These are phyloP conservation scores for Fusarium penzigii DNA, from an alignment of 2,329 filamentous ascomycete species.

Conservation along the genomic window DNA sequence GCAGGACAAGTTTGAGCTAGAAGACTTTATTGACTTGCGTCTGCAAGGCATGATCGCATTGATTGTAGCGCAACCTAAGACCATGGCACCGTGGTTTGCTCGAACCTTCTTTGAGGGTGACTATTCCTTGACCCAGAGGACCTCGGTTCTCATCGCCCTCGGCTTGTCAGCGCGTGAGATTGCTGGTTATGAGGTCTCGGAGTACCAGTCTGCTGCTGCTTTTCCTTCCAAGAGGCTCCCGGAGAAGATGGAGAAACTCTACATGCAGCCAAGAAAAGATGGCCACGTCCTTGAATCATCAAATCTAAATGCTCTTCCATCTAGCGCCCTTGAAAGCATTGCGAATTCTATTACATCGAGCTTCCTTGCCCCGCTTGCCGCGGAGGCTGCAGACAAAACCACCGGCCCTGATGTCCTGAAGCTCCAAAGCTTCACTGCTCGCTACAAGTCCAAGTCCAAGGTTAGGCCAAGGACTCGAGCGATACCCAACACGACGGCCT, in stretches of 20 bases:
- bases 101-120: constrained; percentile 89
- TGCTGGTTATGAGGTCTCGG: constrained; percentile 69
- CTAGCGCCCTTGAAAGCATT: constrained; percentile 67
- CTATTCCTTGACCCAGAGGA: constrained; percentile 83
- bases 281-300: constrained; percentile 30
- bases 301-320: constrained; percentile 51
- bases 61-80: constrained; percentile 71
- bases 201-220: constrained; percentile 48
- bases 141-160: constrained; percentile 77
- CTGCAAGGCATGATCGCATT: constrained; percentile 82
- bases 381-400: constrained; percentile 74
- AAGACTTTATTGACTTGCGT: constrained; percentile 72
- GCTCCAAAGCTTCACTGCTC: constrained; percentile 81
- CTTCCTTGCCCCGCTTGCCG: constrained; percentile 81
- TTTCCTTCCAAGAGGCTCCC: constrained; percentile 86
- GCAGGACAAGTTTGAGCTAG: constrained; percentile 82
- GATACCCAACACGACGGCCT: constrained; percentile 76
- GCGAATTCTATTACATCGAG: constrained; percentile 66
- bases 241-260: constrained; percentile 70
- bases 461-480: constrained; percentile 49
- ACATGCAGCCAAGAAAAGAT: constrained; percentile 44
- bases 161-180: constrained; percentile 83
- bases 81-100: constrained; percentile 82
- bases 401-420: constrained; percentile 85
- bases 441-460: constrained; percentile 37